Conservation (phyloP, 2,329 filamentous ascomycete genomes). For the Fusarium odoratissimum region DNA sequence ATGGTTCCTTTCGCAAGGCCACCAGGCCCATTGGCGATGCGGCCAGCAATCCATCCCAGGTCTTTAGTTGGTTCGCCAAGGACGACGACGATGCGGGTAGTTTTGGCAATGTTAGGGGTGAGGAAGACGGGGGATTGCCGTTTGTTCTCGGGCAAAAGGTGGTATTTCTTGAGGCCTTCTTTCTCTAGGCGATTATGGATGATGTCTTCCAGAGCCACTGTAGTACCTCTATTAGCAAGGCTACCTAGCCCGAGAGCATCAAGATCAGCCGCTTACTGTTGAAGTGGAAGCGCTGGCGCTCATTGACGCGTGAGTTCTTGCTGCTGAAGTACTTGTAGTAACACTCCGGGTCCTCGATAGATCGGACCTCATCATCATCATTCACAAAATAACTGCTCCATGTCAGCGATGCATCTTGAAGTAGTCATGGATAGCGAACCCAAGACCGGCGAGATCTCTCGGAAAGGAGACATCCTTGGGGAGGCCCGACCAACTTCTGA, state of each 20-base stretch:
- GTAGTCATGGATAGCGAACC: slow-evolving; percentile 59
- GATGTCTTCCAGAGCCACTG: slow-evolving; percentile 72
- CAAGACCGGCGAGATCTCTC: slow-evolving; percentile 74
- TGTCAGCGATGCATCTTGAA: neutral
- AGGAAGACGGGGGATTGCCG: slow-evolving; percentile 77
- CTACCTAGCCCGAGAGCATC: neutral
- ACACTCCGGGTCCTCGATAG: slow-evolving; percentile 72
- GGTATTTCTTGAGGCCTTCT: slow-evolving; percentile 69
- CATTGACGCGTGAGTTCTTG: slow-evolving; percentile 81
- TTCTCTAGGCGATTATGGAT: slow-evolving; percentile 70
- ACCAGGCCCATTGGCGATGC: slow-evolving; percentile 70
- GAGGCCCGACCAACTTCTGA: slow-evolving; percentile 73
- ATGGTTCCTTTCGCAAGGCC: slow-evolving; percentile 78
- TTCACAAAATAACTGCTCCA: slow-evolving; percentile 79
- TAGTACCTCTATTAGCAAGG: neutral
- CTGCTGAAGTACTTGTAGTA: slow-evolving; percentile 81
- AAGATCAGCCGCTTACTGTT: slow-evolving; percentile 67
- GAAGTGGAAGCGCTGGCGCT: slow-evolving; percentile 78
- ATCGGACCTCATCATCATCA: slow-evolving; percentile 78
- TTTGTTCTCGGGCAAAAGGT: slow-evolving; percentile 57
- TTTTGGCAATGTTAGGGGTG: slow-evolving; percentile 62
- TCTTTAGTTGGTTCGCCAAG: slow-evolving; percentile 79
- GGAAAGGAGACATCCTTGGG: slow-evolving; percentile 77
- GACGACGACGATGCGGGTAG: slow-evolving; percentile 76
- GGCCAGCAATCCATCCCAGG: slow-evolving; percentile 79